Evolutionary conservation across 352 stramenopile genomes (phyloP).

Genomic region (Globisporangium viniferum): DNA sequence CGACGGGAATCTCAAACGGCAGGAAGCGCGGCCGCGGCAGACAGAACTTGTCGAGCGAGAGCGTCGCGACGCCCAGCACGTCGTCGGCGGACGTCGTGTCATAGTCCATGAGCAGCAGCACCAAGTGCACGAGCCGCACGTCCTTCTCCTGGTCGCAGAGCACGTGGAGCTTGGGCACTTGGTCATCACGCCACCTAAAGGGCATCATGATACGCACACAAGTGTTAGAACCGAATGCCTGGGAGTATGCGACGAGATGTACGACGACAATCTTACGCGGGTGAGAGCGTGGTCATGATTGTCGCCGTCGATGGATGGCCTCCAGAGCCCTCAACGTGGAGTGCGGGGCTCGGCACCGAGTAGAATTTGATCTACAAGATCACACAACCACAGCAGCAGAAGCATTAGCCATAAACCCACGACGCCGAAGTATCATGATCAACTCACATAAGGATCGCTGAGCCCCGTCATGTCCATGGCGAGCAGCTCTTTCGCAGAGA

Average conservation of each 20-base stretch:
- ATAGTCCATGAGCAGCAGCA: slow-evolving; percentile 81
- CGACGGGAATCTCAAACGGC: slow-evolving; percentile 50
- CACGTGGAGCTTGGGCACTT: slow-evolving; percentile 65
- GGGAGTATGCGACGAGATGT: neutral
- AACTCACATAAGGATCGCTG: slow-evolving; percentile 74
- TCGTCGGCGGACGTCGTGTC: slow-evolving; percentile 74
- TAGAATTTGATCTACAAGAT: slow-evolving; percentile 66
- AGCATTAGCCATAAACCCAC: slow-evolving; percentile 1
- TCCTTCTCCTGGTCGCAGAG: slow-evolving; percentile 49
- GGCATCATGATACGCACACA: neutral
- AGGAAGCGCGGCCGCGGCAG: slow-evolving; percentile 37
- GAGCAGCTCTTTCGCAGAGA: slow-evolving; percentile 55
- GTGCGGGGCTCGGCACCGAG: slow-evolving; percentile 43
- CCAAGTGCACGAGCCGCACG: slow-evolving; percentile 59
- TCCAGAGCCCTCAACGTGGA: slow-evolving; percentile 45
- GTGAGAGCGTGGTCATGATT: slow-evolving; percentile 65
- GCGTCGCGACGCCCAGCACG: slow-evolving; percentile 53
- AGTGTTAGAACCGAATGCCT: neutral
- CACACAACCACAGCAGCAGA: neutral
- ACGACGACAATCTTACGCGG: slow-evolving; percentile 31
- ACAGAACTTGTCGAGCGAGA: slow-evolving; percentile 61
- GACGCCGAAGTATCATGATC: neutral
- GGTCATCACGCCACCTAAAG: slow-evolving; percentile 53
- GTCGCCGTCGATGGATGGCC: slow-evolving; percentile 53
- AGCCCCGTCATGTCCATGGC: slow-evolving; percentile 75